Percentiles rank a stretch among this genome's conserved stretches.
Evolutionary conservation across 1,284 basidiomycete genomes (phyloP).

Genomic region (Amylostereum chailletii): DNA sequence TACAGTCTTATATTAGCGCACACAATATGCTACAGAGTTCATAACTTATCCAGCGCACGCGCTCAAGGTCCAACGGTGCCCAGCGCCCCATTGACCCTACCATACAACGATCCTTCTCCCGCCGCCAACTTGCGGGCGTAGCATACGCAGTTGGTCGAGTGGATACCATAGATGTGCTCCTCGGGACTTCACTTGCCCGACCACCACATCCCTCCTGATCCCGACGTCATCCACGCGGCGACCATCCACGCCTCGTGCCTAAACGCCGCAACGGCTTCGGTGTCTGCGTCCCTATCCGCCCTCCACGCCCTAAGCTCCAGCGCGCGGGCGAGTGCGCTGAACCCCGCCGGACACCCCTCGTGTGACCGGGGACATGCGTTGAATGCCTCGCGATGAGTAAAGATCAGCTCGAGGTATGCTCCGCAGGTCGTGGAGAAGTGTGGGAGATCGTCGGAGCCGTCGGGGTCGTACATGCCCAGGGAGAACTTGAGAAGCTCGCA

Average conservation of each 20-base stretch:
- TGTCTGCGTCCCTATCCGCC: conserved; percentile 56
- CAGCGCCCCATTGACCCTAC: no score
- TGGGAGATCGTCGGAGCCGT: conserved; percentile 13
- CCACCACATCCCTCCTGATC: conserved; percentile 13
- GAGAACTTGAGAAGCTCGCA: conserved; percentile 54
- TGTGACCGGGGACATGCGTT: conserved; percentile 51
- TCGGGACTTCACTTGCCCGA: background rate
- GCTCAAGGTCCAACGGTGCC: no score
- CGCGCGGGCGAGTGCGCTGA: conserved; percentile 51
- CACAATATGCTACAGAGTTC: no score
- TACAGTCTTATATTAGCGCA: no score
- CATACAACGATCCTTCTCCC: no score
- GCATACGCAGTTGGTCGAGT: no score
- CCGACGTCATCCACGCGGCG: conserved; percentile 22
- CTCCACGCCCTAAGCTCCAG: conserved; percentile 53
- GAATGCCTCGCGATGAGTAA: conserved; percentile 63
- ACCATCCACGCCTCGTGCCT: conserved; percentile 58
- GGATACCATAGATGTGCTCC: no score
- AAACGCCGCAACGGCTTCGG: conserved; percentile 49
- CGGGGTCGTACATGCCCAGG: conserved; percentile 38
- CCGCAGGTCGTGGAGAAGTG: conserved; percentile 51
- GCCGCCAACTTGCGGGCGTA: no score
- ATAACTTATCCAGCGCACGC: no score
- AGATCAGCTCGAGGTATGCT: conserved; percentile 66
- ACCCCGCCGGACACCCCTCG: conserved; percentile 47